A percentile compares a stretch with the other conserved stretches of the same genome.
phyloP scores from a whole-genome alignment of 768 basidiomycete genomes.

The Lentinula boryana region DNA sequence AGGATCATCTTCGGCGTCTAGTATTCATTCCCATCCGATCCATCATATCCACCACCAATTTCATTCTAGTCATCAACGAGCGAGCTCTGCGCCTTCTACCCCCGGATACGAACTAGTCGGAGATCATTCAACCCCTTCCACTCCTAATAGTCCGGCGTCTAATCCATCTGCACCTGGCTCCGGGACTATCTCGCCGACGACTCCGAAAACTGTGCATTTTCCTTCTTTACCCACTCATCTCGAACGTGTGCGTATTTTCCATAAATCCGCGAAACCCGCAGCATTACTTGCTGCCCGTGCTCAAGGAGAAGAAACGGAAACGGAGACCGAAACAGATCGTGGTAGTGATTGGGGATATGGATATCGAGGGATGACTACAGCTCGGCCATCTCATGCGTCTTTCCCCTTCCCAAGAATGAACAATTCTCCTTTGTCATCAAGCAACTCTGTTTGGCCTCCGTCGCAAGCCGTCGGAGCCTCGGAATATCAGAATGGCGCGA shows the following conservation, averaged over 20 bases:
- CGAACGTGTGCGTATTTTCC: constrained; percentile 57
- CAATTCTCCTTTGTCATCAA: not conserved
- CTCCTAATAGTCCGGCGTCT: constrained; percentile 4
- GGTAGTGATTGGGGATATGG: constrained; percentile 12
- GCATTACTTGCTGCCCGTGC: constrained; percentile 28
- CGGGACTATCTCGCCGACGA: constrained; percentile 17
- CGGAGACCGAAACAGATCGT: constrained; percentile 38
- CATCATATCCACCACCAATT: constrained; percentile 12
- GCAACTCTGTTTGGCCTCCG: not conserved
- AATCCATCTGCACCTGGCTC: constrained; percentile 5
- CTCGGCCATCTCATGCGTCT: not conserved
- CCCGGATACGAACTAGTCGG: constrained; percentile 20
- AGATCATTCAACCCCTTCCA: not conserved
- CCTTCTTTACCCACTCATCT: constrained; percentile 59
- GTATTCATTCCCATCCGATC: constrained; percentile 29
- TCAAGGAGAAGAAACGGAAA: constrained; percentile 37
- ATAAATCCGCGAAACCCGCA: constrained; percentile 64
- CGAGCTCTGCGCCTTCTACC: constrained; percentile 57
- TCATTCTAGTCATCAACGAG: constrained; percentile 21
- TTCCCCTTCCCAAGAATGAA: constrained; percentile 5
- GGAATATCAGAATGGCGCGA: not conserved
- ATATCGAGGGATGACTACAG: not conserved
- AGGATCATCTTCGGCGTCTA: constrained; percentile 42
- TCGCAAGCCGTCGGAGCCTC: not conserved
- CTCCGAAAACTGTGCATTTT: constrained; percentile 86